Percentiles rank a stretch among this genome's conserved stretches.
Evolutionary conservation across 2,329 filamentous ascomycete genomes (phyloP).

Genomic region (Colletotrichum zoysiae): DNA sequence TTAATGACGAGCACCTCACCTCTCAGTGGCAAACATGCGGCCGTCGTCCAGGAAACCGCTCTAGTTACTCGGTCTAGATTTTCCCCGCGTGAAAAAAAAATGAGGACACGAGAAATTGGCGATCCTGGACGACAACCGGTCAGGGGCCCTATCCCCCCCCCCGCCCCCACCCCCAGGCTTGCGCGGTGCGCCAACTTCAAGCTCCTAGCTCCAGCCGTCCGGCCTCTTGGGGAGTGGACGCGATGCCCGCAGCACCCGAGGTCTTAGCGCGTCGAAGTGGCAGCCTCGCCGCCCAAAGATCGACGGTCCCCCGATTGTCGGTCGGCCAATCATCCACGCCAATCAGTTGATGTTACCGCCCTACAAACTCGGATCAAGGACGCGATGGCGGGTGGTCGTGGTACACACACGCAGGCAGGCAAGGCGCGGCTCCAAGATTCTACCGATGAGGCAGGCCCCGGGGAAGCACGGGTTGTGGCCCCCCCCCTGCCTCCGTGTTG

Average conservation of each 20-base stretch:
- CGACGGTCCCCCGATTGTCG: slow-evolving; percentile 16
- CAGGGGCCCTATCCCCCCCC: slow-evolving; percentile 16
- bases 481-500: neutral
- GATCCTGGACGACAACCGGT: neutral
- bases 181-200: slow-evolving; percentile 16
- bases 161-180: neutral
- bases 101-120: neutral
- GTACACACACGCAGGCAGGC: neutral
- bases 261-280: slow-evolving; percentile 38
- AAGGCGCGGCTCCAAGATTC: slow-evolving; percentile 11
- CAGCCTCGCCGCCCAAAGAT: slow-evolving; percentile 36
- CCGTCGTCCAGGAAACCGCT: neutral
- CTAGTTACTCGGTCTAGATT: neutral
- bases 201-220: slow-evolving; percentile 18
- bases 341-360: slow-evolving; percentile 11
- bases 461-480: neutral
- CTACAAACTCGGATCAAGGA: slow-evolving; percentile 1
- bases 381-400: neutral
- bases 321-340: slow-evolving; percentile 14
- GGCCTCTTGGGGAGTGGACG: slow-evolving; percentile 29
- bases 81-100: neutral
- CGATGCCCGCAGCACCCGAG: slow-evolving; percentile 38
- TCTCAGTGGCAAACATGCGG: neutral
- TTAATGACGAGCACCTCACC: neutral
- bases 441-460: neutral